phyloP scores from a whole-genome alignment of 306 rosid species.

The Casuarina cunninghamiana region DNA sequence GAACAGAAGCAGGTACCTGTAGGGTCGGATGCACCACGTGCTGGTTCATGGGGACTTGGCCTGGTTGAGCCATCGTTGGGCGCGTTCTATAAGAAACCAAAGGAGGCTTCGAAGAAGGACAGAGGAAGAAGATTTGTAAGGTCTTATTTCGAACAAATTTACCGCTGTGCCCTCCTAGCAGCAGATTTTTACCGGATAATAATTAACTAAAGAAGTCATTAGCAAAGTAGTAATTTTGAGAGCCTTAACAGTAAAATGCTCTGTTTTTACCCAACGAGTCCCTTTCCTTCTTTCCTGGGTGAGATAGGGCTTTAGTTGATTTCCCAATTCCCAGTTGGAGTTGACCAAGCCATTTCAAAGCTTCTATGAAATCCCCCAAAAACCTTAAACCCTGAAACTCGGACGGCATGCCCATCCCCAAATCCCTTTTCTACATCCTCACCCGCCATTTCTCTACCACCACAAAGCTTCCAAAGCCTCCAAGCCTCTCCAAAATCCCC shows the following conservation, averaged over 20 bases:
- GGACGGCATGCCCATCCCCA: conserved; percentile 21
- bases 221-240: too few relatives aligned
- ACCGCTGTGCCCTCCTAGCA: too few relatives aligned
- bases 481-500: conserved; percentile 36
- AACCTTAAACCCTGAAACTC: not conserved
- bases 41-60: conserved; percentile 56
- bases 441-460: conserved; percentile 39
- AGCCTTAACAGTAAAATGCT: too few relatives aligned
- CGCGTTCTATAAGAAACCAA: too few relatives aligned
- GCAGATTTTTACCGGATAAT: too few relatives aligned
- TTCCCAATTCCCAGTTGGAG: not conserved
- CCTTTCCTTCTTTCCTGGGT: too few relatives aligned
- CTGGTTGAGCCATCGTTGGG: conserved; percentile 60
- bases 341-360: not conserved
- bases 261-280: too few relatives aligned
- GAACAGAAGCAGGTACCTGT: not conserved
- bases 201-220: too few relatives aligned
- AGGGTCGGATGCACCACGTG: conserved; percentile 25
- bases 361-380: not conserved
- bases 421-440: conserved; percentile 24
- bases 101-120: not conserved
- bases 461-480: conserved; percentile 26
- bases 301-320: too few relatives aligned
- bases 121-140: too few relatives aligned
- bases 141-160: too few relatives aligned